Evolutionary conservation across 805 yeast genomes (phyloP).

Genomic region (Myxozyma neotropica): DNA sequence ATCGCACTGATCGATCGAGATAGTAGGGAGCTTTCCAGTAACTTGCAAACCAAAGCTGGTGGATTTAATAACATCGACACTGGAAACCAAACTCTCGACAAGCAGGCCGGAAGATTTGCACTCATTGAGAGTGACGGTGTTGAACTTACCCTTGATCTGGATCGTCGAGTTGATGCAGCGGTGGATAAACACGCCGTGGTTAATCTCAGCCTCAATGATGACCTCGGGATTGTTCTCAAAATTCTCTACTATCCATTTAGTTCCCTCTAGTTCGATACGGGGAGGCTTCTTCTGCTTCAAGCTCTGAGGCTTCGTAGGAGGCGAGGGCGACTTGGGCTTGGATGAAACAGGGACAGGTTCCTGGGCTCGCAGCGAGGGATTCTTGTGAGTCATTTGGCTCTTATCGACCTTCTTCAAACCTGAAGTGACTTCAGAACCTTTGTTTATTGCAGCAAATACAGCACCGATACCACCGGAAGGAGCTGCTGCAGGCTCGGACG

Average conservation of each 20-base stretch:
- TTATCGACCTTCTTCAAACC: constrained; percentile 90
- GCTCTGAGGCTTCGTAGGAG: constrained; percentile 81
- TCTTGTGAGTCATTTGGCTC: constrained; percentile 91
- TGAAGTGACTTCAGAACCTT: constrained; percentile 82
- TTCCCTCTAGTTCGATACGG: constrained; percentile 73
- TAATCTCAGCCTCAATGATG: constrained; percentile 77
- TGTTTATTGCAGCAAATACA: constrained; percentile 85
- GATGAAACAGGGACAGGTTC: constrained; percentile 46
- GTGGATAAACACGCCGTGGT: constrained; percentile 88
- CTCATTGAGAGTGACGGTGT: constrained; percentile 78
- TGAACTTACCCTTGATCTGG: constrained; percentile 87
- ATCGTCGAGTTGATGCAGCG: constrained; percentile 72
- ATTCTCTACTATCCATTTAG: constrained; percentile 87
- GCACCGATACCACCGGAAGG: constrained; percentile 69
- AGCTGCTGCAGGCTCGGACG: constrained; percentile 39
- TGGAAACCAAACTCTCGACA: constrained; percentile 81
- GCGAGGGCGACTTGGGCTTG: constrained; percentile 47
- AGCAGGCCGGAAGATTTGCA: constrained; percentile 75
- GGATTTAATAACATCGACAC: constrained; percentile 84
- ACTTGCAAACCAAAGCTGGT: constrained; percentile 82
- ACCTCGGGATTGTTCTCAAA: constrained; percentile 64
- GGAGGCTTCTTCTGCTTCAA: constrained; percentile 56
- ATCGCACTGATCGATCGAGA: constrained; percentile 85
- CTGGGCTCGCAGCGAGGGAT: constrained; percentile 72
- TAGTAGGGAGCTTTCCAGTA: constrained; percentile 76